Evolutionary conservation across 192 early-diverging fungal species (phyloP).

Genomic region (Backusella mclennaniae): DNA sequence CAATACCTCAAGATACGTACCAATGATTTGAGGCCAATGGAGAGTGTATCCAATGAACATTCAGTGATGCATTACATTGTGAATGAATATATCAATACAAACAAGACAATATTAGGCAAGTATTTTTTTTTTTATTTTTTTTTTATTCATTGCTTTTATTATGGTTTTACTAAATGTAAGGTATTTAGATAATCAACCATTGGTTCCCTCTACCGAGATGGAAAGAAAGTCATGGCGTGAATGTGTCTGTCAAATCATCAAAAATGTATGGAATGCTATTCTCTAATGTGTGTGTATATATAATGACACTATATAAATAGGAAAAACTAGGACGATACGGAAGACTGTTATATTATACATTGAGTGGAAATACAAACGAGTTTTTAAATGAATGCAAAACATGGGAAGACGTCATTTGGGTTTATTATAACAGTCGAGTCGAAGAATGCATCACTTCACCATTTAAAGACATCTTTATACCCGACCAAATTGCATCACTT

Average conservation of each 20-base stretch:
- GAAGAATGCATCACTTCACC: background rate
- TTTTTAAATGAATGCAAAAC: background rate
- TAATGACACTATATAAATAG: background rate
- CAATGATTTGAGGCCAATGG: background rate
- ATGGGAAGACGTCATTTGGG: constrained; percentile 15
- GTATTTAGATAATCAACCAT: background rate
- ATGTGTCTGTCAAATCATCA: background rate
- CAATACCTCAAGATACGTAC: background rate
- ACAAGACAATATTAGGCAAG: background rate
- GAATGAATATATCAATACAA: background rate
- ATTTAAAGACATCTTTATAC: background rate
- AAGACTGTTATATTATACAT: background rate
- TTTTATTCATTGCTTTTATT: background rate
- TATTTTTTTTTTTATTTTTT: too few relatives aligned
- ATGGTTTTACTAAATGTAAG: background rate
- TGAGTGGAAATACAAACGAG: background rate
- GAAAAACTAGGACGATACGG: background rate
- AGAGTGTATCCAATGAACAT: background rate
- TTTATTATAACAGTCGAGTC: background rate
- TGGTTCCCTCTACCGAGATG: background rate
- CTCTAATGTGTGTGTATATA: too few relatives aligned
- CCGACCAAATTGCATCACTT: background rate
- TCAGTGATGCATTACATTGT: background rate
- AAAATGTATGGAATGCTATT: background rate
- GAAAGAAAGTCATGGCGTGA: background rate